Conservation (phyloP, 2,329 filamentous ascomycete genomes). For the Stemphylium beticola region DNA sequence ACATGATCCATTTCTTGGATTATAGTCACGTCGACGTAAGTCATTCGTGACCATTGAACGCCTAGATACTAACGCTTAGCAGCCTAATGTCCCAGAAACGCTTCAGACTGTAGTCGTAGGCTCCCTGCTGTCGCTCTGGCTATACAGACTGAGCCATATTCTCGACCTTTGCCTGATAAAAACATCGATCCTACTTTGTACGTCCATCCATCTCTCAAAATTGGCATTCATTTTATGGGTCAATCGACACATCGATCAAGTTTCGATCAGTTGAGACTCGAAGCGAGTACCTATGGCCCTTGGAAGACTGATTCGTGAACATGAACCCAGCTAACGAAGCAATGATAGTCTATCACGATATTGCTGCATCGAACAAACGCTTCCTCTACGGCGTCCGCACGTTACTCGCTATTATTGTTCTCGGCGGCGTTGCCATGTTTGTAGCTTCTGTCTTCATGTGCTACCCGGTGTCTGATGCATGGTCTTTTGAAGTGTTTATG, state of each 20-base stretch:
- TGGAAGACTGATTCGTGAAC: neutral
- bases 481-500: constrained; percentile 31
- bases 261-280: neutral
- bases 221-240: neutral
- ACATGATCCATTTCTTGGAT: constrained; percentile 33
- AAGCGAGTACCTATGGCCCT: neutral
- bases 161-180: constrained; percentile 41
- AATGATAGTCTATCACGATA: constrained; percentile 36
- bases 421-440: constrained; percentile 35
- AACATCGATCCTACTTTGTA: constrained; percentile 39
- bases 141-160: constrained; percentile 40
- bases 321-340: constrained; percentile 1
- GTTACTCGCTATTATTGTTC: constrained; percentile 30
- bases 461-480: constrained; percentile 35
- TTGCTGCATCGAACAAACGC: constrained; percentile 33
- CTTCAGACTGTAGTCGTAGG: constrained; percentile 18
- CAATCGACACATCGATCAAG: neutral
- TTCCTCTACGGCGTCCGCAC: constrained; percentile 32
- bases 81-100: constrained; percentile 1
- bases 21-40: constrained; percentile 27
- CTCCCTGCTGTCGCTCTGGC: constrained; percentile 30
- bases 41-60: no score
- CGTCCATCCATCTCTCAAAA: neutral
- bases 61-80: neutral
- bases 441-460: constrained; percentile 37